These are phyloP conservation scores for Diaporthe citriasiana DNA, from an alignment of 2,329 filamentous ascomycete genomes.

Conservation along the genomic window DNA sequence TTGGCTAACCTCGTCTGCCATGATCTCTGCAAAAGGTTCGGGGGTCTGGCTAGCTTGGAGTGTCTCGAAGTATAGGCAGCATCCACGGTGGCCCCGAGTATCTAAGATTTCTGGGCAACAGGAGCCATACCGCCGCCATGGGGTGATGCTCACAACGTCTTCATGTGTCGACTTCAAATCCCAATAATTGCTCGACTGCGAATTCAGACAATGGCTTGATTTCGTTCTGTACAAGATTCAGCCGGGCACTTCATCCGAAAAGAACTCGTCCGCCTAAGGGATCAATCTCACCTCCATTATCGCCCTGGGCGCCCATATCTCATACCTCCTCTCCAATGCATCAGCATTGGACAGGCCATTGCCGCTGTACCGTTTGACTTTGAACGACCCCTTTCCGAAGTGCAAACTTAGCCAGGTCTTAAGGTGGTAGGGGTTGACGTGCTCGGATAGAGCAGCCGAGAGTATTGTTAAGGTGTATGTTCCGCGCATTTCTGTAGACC, in stretches of 20 bases:
- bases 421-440: conserved; percentile 14
- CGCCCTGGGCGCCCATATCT: background rate
- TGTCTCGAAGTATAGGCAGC: background rate
- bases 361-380: background rate
- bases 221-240: background rate
- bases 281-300: conserved; percentile 2
- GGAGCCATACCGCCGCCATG: background rate
- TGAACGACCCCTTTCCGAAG: conserved; percentile 3
- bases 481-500: background rate
- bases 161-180: background rate
- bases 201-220: background rate
- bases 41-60: no score
- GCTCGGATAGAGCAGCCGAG: background rate
- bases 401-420: conserved; percentile 21
- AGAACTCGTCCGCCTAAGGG: no score
- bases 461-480: background rate
- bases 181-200: background rate
- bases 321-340: background rate
- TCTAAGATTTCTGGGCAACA: background rate
- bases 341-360: background rate
- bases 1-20: background rate
- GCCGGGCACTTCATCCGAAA: background rate
- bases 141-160: background rate
- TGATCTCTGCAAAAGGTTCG: background rate
- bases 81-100: background rate